These are phyloP conservation scores for Trichothecium roseum DNA, from an alignment of 2,329 filamentous ascomycete species.

Conservation along the genomic window DNA sequence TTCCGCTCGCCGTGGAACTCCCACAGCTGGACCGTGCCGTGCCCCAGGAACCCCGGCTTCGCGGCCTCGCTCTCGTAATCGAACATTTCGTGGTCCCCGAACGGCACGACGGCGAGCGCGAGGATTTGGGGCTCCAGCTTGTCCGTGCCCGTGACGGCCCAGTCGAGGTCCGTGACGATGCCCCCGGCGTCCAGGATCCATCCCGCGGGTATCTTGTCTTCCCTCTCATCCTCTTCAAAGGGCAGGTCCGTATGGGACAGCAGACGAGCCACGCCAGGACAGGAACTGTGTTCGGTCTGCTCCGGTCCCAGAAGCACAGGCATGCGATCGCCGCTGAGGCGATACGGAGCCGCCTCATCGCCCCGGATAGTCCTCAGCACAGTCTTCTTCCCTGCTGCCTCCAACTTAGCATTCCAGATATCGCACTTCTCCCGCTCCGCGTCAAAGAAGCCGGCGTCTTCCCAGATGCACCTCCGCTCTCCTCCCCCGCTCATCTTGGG, in stretches of 20 bases:
- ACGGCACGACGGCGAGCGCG: conserved; percentile 39
- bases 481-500: conserved; percentile 1
- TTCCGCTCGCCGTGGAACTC: conserved; percentile 25
- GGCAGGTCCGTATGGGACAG: conserved; percentile 19
- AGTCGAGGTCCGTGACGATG: conserved; percentile 40
- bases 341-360: conserved; percentile 18
- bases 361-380: conserved; percentile 5
- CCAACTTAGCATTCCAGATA: conserved; percentile 15
- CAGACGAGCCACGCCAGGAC: conserved; percentile 13
- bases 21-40: conserved; percentile 43
- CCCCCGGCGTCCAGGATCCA: conserved; percentile 47
- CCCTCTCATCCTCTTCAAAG: conserved; percentile 14
- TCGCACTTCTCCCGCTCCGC: background rate
- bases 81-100: conserved; percentile 36
- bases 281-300: conserved; percentile 19
- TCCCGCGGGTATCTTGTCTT: conserved; percentile 22
- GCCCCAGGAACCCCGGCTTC: conserved; percentile 25
- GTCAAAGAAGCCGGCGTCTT: background rate
- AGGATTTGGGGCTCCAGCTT: conserved; percentile 34
- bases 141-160: conserved; percentile 30
- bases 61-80: conserved; percentile 25
- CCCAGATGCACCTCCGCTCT: conserved; percentile 11
- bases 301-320: conserved; percentile 22
- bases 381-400: conserved; percentile 6
- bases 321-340: conserved; percentile 14